Evolutionary conservation across 176 grass and related monocot genomes (phyloP), one percentile per base, ranked within the genome.

Genomic region (Paspalum notatum): DNA sequence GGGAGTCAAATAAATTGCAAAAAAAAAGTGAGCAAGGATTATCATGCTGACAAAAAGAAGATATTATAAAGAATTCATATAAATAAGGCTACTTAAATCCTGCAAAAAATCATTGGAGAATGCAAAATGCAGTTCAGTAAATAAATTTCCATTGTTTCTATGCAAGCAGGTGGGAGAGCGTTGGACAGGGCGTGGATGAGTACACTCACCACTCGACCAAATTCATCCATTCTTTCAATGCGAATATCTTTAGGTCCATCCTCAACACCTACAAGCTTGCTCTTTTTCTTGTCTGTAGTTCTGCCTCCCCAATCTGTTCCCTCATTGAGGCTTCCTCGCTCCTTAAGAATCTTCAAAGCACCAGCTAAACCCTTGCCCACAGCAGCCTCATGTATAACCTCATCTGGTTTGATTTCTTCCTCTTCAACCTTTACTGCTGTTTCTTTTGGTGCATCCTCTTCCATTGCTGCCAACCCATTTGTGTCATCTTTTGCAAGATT

Each of bases 231-330:
- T 67, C 90, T 92, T 83, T 92, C 90, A 62, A 94, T 94, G 53
- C 83, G 87, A n/a, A 98, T 94, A 72, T 94, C 92, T 77, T 94
- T 92, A 72, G 87, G 84, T 46, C 88, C 95, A n/a, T 94, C 91
- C 84, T 86, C 66, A 7, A 97, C 64, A 66, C 89, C 90, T 18
- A 91, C 85, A 73, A 92, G 87, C 74, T 98, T 94, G 65, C 90
- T 94, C 91, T 94, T 94, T 85, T 98, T 94, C 65, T 93, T 98
- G 72, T 94, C 90, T 78, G 89, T 98, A 58, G 83, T 94, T 91
- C 92, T 93, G 22, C 92, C 95, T 74, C 91, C 95, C 90, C 83
- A 98, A 76, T 91, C 74, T 57, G 91, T 89, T n/a, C 90, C 89
- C 87, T 98, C 96, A 8, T 90, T 93, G 54, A 98, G 90, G 48